Conservation (phyloP, 352 stramenopile genomes). For the Pythium phragmiticola region DNA sequence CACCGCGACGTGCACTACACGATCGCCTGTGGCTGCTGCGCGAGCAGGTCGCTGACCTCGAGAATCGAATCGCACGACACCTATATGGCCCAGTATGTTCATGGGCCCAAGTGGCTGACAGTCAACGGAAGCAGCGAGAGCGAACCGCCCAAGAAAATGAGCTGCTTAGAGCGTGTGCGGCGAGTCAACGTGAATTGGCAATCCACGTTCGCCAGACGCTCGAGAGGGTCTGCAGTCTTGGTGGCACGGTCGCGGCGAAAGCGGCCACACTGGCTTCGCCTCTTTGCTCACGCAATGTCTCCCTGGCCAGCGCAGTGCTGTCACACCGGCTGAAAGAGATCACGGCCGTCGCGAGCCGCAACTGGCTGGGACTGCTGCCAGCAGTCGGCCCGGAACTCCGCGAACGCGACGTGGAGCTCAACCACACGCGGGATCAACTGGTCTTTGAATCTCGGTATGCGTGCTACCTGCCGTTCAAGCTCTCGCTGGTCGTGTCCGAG, state of each 20-base stretch:
- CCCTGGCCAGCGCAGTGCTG: background rate
- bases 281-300: background rate
- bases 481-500: conserved; percentile 2
- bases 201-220: background rate
- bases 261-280: background rate
- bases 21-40: background rate
- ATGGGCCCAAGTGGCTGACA: conserved; percentile 6
- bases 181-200: background rate
- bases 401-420: background rate
- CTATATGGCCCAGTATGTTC: background rate
- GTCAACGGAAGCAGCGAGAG: background rate
- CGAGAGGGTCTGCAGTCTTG: background rate
- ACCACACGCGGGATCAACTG: background rate
- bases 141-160: background rate
- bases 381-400: background rate
- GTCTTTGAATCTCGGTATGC: background rate
- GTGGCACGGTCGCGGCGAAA: background rate
- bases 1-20: background rate
- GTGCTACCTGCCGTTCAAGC: conserved; percentile 11
- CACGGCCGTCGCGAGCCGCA: background rate
- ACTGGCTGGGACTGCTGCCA: background rate
- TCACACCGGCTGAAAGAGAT: background rate
- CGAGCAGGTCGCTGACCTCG: conserved; percentile 5
- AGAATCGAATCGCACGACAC: background rate
- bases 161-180: background rate